Base-by-base conservation (phyloP, 345 rosid species). In the Brassica carinata region DNA sequence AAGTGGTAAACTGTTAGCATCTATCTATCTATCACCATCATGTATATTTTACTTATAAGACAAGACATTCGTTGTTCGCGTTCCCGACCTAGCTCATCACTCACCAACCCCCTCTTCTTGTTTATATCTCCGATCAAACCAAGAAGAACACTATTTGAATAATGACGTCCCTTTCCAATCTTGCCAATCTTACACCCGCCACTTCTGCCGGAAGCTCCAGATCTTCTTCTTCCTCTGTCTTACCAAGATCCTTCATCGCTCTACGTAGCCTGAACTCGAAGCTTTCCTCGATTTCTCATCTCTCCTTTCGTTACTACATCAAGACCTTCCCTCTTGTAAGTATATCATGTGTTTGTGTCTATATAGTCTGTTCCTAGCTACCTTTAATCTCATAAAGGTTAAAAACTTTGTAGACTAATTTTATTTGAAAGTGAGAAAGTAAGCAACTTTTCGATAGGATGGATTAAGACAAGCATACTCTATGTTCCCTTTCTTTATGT, bases 91-190 rank as follows among this genome's bases (percentile, higher is more conserved):
- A 81, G 66, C 76, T 31, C 73, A 26, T 6, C 8, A 26, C 7
- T 43, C 83, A 81, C 84, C 84, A 81, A 76, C 23, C 80, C 84
- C 83, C 71, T 58, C 17, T 75, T 26, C 48, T 81, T 66, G 73
- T 81, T 26, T 76, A 43, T 76, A 55, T 76, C 67, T 14, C 74
- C 69, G 80, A 76, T 59, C 77, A 76, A 71, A 71, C 77, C 77
- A 76, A 27, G 53, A 63, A 64, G 27, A n/a, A n/a, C n/a, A n/a
- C n/a, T n/a, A n/a, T n/a, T n/a, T n/a, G n/a, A n/a, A 30, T 15
- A 45, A 89, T 95, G 98, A 91, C 97, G 10, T 88, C 97, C 85
- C 84, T 91, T 83, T 92, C 97, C 72, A 92, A 87, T 87, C 91
- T 91, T 55, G 79, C 94, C 3, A 81, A 67, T 62, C 85, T 90